Base-by-base conservation (phyloP, 352 stramenopile genomes). In the Globisporangium heterothallicum region DNA sequence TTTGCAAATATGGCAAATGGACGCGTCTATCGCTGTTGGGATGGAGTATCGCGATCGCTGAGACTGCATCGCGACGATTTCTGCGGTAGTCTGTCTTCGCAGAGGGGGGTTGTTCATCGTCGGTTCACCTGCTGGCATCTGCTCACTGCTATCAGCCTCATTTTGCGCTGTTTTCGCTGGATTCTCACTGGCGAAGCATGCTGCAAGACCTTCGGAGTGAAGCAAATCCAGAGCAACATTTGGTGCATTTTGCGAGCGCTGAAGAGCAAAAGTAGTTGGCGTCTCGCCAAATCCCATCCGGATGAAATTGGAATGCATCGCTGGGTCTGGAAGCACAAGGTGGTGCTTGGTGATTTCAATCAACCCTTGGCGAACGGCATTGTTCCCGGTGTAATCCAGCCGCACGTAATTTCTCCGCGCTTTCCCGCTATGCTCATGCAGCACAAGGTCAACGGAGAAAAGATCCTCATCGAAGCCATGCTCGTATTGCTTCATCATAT, bases 401-500 rank as follows among this genome's bases (percentile, higher is more conserved):
- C 63, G 63, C 12, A 88, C 65, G 16, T 68, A 61, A 19, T 70
- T 70, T 4, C 64, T 61, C 3, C 59, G 49, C 40, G 67, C 50
- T 27, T 70, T 80, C 22, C 43, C 26, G 49, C 46, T 85, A 29
- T 68, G 70, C 9, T 86, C 78, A 27, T 88, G 78, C 42, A 94
- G 61, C 21, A 91, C 68, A 10, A 94, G 68, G 51, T 94, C 83
- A 35, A 92, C 63, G 2, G 73, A 88, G 48, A 94, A 94, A 6
- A 83, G 60, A 7, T 91, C 79, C 22, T 89, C 78, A 42, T 88
- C 81, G 59, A 94, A 94, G 10, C 72, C 80, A 42, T 87, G 68
- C 34, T 91, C 79, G 52, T 92, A 94, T 49, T 91, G 78, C 53
- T 91, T 91, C 74, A 91, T 90, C 50, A 94, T 61, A 48, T 94